A percentile compares a stretch with the other conserved stretches of the same genome.
Conservation (phyloP, 2,329 filamentous ascomycete species). For the Diaporthe citrichinensis region DNA sequence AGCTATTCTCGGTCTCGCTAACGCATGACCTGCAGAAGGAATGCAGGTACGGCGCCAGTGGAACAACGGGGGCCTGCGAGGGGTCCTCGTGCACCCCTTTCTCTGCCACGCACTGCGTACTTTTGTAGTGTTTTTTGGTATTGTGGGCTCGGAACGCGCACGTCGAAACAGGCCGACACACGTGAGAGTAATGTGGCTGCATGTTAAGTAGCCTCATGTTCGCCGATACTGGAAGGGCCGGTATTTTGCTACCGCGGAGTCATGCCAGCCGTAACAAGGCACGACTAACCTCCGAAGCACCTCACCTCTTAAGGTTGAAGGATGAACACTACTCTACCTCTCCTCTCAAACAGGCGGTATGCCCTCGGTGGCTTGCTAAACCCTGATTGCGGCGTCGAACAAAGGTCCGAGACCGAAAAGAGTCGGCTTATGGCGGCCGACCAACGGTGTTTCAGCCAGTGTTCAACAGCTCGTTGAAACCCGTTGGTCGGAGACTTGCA, state of each 20-base stretch:
- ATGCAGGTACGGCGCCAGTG: conserved; percentile 38
- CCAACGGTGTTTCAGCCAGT: conserved; percentile 26
- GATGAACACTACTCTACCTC: neutral
- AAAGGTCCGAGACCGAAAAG: conserved; percentile 15
- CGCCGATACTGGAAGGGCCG: neutral
- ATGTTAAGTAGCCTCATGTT: conserved; percentile 11
- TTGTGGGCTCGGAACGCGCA: neutral
- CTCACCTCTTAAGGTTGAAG: neutral
- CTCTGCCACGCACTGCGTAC: conserved; percentile 9
- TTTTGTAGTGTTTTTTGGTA: conserved; percentile 10
- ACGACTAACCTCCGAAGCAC: conserved; percentile 2
- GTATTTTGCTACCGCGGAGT: conserved; percentile 15
- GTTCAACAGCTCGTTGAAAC: conserved; percentile 25
- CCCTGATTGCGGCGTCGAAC: conserved; percentile 16
- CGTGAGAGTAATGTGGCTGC: conserved; percentile 24
- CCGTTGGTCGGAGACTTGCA: conserved; percentile 11
- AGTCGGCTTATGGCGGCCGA: conserved; percentile 19
- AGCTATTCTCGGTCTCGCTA: conserved; percentile 39
- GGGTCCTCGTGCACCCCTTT: neutral
- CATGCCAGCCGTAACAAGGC: neutral
- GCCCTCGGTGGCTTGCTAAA: conserved; percentile 11
- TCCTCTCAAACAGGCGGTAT: conserved; percentile 26
- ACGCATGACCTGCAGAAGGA: conserved; percentile 33
- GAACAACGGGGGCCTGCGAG: neutral
- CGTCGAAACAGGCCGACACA: conserved; percentile 24